Evolutionary conservation across 352 stramenopile genomes (phyloP), one percentile per base, ranked within the genome.

Genomic region (Phytophthora sp.): DNA sequence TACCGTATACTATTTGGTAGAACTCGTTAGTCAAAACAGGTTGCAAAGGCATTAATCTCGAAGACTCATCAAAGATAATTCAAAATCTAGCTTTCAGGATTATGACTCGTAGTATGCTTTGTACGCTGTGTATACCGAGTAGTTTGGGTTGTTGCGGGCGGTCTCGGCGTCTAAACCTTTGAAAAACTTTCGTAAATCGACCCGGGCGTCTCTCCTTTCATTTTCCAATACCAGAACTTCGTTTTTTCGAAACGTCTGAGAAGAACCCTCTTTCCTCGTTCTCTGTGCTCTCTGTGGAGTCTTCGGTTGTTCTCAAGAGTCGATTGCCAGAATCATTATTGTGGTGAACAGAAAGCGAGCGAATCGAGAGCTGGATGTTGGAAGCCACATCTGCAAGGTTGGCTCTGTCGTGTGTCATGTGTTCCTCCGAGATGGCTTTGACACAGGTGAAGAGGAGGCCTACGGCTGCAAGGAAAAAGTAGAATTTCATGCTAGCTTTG

Each of bases 21-120:
- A 32, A 32, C 11, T 11, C 11, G 28, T 32, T 32, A 32, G n/a
- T n/a, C n/a, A n/a, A n/a, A n/a, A n/a, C n/a, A n/a, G n/a, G n/a
- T n/a, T n/a, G n/a, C n/a, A n/a, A n/a, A n/a, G n/a, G n/a, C n/a
- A n/a, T n/a, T n/a, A n/a, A n/a, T n/a, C n/a, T n/a, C n/a, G n/a
- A n/a, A n/a, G n/a, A n/a, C n/a, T n/a, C n/a, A n/a, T n/a, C n/a
- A n/a, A n/a, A n/a, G n/a, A n/a, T n/a, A n/a, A n/a, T n/a, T n/a
- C n/a, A n/a, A n/a, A n/a, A n/a, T n/a, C n/a, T n/a, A n/a, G n/a
- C n/a, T n/a, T n/a, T n/a, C n/a, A n/a, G n/a, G n/a, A n/a, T n/a
- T n/a, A n/a, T n/a, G n/a, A n/a, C 6, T 57, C 38, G 48, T 64
- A 64, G 20, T 51, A 64, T 0, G 46, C 35, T 64, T 64, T 31